phyloP scores from a whole-genome alignment of 1,284 basidiomycete species.

The Ceratorhiza oryzae-sativae region DNA sequence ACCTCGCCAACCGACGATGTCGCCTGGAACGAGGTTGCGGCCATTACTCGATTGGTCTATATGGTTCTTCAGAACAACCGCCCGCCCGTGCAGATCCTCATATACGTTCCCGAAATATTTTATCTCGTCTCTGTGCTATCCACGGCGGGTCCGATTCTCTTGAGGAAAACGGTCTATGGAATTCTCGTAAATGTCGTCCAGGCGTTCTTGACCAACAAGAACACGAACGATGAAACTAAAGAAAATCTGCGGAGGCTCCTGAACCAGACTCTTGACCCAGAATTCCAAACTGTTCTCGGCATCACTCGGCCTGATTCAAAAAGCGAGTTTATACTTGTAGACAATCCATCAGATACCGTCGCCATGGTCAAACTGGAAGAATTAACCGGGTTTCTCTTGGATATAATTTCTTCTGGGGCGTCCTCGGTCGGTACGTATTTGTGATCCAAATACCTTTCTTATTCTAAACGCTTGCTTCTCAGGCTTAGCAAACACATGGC shows the following conservation, averaged over 20 bases:
- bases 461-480: background rate
- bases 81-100: constrained; percentile 68
- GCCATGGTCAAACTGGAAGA: constrained; percentile 71
- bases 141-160: constrained; percentile 72
- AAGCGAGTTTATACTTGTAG: constrained; percentile 67
- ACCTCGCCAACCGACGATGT: constrained; percentile 70
- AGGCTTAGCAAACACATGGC: constrained; percentile 92
- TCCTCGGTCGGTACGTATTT: constrained; percentile 68
- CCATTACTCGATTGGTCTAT: constrained; percentile 74
- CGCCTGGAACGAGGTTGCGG: constrained; percentile 85
- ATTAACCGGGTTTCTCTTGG: constrained; percentile 69
- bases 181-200: constrained; percentile 83
- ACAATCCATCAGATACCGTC: constrained; percentile 65
- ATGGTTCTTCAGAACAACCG: constrained; percentile 73
- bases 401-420: constrained; percentile 70
- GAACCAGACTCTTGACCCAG: constrained; percentile 63
- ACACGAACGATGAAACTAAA: constrained; percentile 62
- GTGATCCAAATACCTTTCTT: background rate
- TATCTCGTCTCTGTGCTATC: constrained; percentile 79
- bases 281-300: constrained; percentile 76
- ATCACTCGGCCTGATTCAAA: constrained; percentile 64
- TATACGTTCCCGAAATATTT: constrained; percentile 82
- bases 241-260: constrained; percentile 68
- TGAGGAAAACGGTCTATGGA: constrained; percentile 82
- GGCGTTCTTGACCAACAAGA: constrained; percentile 66